Percentiles rank a stretch among this genome's conserved stretches.
Conservation (phyloP, 805 yeast species). For the Sporopachydermia lactativora region DNA sequence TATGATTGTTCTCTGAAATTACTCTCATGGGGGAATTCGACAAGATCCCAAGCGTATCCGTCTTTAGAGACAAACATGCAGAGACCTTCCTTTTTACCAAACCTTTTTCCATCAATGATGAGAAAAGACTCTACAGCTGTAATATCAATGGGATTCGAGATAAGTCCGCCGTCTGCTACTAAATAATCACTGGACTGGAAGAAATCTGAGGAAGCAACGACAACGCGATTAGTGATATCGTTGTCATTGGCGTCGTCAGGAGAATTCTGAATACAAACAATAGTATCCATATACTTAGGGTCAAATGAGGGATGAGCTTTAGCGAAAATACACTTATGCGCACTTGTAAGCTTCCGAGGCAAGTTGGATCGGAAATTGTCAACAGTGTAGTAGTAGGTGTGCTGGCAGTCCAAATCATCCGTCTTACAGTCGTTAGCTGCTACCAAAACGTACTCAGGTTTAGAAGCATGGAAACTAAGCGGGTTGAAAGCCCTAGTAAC, state of each 20-base stretch:
- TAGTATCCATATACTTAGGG: conserved; percentile 17
- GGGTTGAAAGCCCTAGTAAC: conserved; percentile 15
- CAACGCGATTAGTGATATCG: conserved; percentile 8
- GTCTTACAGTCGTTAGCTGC: conserved; percentile 24
- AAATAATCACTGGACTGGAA: conserved; percentile 23
- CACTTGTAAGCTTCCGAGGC: conserved; percentile 19
- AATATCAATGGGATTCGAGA: conserved; percentile 19
- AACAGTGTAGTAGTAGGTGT: conserved; percentile 26
- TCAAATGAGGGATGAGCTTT: conserved; percentile 14
- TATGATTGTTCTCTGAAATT: conserved; percentile 13
- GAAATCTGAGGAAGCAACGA: conserved; percentile 31
- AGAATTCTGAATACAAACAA: conserved; percentile 31
- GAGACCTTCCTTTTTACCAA: conserved; percentile 11
- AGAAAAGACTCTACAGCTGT: conserved; percentile 23
- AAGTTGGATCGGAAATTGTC: conserved; percentile 29
- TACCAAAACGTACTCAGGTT: conserved; percentile 23
- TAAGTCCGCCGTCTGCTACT: conserved; percentile 19
- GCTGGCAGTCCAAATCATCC: conserved; percentile 10
- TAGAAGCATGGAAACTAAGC: conserved; percentile 25
- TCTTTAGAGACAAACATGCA: conserved; percentile 22
- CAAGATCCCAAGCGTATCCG: conserved; percentile 20
- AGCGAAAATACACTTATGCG: conserved; percentile 15
- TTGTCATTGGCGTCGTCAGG: conserved; percentile 27
- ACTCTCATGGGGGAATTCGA: conserved; percentile 18
- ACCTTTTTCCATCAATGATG: conserved; percentile 21